Evolutionary conservation across 2,329 filamentous ascomycete species (phyloP).

Genomic region (Colletotrichum sp.): DNA sequence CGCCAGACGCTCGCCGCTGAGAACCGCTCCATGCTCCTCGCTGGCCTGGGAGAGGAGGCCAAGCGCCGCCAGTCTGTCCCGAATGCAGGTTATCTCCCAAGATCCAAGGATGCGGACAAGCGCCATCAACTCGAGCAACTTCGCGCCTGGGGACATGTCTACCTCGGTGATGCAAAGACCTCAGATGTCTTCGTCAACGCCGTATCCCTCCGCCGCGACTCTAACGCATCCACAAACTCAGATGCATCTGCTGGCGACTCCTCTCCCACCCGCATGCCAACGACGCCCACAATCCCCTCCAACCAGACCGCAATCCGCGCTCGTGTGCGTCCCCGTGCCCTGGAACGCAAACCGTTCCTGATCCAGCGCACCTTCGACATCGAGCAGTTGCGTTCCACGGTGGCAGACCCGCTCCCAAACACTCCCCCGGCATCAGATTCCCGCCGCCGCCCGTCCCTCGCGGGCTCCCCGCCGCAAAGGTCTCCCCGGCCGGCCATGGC

Average conservation of each 20-base stretch:
- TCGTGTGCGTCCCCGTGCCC: constrained; percentile 44
- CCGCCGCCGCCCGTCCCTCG: constrained; percentile 9
- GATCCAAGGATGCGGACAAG: constrained; percentile 8
- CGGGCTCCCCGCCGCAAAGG: neutral
- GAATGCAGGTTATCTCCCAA: constrained; percentile 5
- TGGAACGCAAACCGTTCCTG: constrained; percentile 48
- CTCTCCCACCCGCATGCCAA: neutral
- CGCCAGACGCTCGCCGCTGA: constrained; percentile 32
- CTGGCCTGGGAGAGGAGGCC: constrained; percentile 23
- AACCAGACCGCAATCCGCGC: constrained; percentile 44
- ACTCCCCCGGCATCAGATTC: neutral
- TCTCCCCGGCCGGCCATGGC: constrained; percentile 11
- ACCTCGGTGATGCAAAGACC: constrained; percentile 43
- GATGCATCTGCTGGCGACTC: constrained; percentile 1
- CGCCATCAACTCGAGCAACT: constrained; percentile 35
- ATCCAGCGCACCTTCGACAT: constrained; percentile 58
- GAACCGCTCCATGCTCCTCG: constrained; percentile 35
- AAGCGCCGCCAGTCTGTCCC: constrained; percentile 30
- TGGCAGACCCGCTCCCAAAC: constrained; percentile 39
- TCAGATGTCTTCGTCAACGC: constrained; percentile 53
- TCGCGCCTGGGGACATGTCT: constrained; percentile 45
- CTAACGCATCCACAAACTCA: constrained; percentile 25
- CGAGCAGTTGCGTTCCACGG: constrained; percentile 48
- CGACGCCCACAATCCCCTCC: neutral
- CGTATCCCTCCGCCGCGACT: constrained; percentile 41